Base-by-base conservation (phyloP, 2,329 filamentous ascomycete species). In the Cladophialophora yegresii region DNA sequence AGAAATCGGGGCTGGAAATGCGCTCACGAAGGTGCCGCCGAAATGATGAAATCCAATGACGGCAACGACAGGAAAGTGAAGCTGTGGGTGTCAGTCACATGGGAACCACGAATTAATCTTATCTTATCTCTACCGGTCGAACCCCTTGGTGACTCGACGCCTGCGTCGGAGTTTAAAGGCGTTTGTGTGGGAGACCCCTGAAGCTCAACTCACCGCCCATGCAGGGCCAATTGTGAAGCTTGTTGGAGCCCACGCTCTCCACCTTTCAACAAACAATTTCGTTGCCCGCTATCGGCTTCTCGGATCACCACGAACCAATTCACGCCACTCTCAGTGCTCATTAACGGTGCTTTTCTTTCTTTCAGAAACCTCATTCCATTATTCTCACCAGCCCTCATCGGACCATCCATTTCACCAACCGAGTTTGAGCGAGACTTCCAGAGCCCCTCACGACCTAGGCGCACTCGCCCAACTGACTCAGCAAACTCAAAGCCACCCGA, bases 251-350 rank as follows among this genome's bases (percentile, higher is more conserved):
- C 7, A 30, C 22, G 40, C 57, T 59, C 58, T 61, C 58, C 58
- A 61, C 58, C 50, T 54, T 54, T 23, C 32, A 43, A 26, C 28
- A 59, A 53, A 59, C 49, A 59, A 59, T 59, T 59, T 59, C 57
- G 36, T 23, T 54, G 51, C 30, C 58, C 50, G 50, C 40, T 54
- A 33, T 61, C 58, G 58, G 58, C 20, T 13, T 20, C 51, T 54
- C 58, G 58, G 58, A 61, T 61, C 49, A n/a, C 40, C n/a, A 13
- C 23, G 33, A 51, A 33, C 58, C 50, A 45, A 40, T 61, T 54
- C 58, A 61, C 58, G 58, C 58, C 58, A 61, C 58, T 61, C 28
- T 40, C 36, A 33, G 16, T 33, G 51, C 28, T 28, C 16, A 54
- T 28, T 26, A 51, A 51, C 20, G 9, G 22, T 0, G 22, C 47